These are phyloP conservation scores for Saccharomycopsis sp. DNA, from an alignment of 805 yeast species.

Conservation along the genomic window DNA sequence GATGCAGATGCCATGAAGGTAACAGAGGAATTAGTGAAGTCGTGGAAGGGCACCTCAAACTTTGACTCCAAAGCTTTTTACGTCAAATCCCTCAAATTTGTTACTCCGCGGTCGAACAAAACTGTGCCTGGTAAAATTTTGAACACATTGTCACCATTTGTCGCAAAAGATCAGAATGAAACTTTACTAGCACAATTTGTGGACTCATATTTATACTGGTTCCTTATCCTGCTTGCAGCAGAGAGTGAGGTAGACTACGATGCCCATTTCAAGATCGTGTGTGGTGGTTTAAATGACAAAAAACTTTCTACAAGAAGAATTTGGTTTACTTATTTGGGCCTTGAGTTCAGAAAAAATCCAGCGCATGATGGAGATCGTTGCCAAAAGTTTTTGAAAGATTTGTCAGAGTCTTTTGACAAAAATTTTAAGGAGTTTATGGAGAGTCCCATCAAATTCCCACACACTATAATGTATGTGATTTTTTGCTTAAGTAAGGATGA, in stretches of 20 bases:
- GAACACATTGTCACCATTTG: constrained; percentile 38
- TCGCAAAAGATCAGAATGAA: constrained; percentile 73
- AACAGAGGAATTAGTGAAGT: constrained; percentile 45
- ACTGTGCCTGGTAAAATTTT: constrained; percentile 33
- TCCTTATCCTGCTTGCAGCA: constrained; percentile 26
- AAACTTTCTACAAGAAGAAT: constrained; percentile 52
- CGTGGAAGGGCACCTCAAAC: constrained; percentile 48
- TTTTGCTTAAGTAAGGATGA: not conserved
- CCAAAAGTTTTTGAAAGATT: constrained; percentile 22
- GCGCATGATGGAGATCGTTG: no score
- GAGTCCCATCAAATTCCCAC: constrained; percentile 41
- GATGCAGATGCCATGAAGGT: constrained; percentile 29
- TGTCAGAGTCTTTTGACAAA: constrained; percentile 25
- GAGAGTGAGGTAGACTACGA: constrained; percentile 19
- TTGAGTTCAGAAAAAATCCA: not conserved
- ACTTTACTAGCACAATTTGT: constrained; percentile 41
- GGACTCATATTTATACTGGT: constrained; percentile 40
- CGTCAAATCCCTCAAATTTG: constrained; percentile 35
- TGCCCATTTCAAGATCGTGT: constrained; percentile 28
- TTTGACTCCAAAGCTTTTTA: constrained; percentile 57
- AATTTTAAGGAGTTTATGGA: constrained; percentile 37
- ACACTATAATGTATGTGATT: constrained; percentile 9
- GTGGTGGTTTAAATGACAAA: constrained; percentile 57
- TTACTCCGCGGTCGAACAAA: constrained; percentile 25
- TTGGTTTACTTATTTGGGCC: constrained; percentile 45